These are phyloP conservation scores for Vicia sativa DNA, from an alignment of 306 rosid genomes.

Conservation along the genomic window DNA sequence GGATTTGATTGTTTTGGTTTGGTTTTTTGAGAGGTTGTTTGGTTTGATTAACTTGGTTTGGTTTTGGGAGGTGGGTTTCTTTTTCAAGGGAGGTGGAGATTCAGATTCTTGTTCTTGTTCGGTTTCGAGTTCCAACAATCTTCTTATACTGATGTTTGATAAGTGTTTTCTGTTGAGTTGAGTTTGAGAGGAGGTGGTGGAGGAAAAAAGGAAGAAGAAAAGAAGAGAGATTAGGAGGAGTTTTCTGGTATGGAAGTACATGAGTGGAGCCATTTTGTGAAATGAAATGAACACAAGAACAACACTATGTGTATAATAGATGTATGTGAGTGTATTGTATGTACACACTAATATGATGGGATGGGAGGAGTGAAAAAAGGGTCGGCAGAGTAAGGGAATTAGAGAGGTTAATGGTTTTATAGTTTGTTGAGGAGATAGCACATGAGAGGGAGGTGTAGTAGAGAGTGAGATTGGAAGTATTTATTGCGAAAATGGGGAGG, in stretches of 20 bases:
- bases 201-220: constrained; percentile 35
- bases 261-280: constrained; percentile 67
- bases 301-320: constrained; percentile 2
- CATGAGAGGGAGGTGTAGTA: constrained; percentile 4
- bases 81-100: constrained; percentile 39
- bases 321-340: not conserved
- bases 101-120: constrained; percentile 7
- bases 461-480: constrained; percentile 43
- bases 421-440: constrained; percentile 1
- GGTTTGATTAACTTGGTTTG: constrained; percentile 51
- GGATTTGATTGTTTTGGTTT: constrained; percentile 59
- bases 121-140: constrained; percentile 41
- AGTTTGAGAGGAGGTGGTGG: constrained; percentile 46
- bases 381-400: not conserved
- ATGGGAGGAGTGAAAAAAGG: not conserved
- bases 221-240: constrained; percentile 49
- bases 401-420: constrained; percentile 17
- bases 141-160: constrained; percentile 17
- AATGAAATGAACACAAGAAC: constrained; percentile 3
- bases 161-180: constrained; percentile 33
- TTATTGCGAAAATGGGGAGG: constrained; percentile 37
- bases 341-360: constrained; percentile 16
- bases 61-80: constrained; percentile 58
- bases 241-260: constrained; percentile 43
- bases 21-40: constrained; percentile 49